Conservation (phyloP, 106 monocot species). For the Narthecium ossifragum region DNA sequence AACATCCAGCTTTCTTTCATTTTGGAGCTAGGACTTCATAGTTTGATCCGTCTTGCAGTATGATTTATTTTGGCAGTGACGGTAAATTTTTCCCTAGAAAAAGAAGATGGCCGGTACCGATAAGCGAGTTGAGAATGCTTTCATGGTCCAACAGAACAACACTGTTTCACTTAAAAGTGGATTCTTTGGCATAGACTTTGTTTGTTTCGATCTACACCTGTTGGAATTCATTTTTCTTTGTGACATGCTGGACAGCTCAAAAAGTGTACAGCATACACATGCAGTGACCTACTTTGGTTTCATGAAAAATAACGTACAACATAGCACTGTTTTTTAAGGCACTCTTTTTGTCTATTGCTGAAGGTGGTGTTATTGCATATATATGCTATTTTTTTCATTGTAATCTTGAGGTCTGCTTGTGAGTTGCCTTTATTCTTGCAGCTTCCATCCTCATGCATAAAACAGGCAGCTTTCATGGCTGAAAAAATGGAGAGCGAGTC, state of each 20-base stretch:
- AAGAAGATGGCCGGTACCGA: neutral
- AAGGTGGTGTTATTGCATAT: no score
- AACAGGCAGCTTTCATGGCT: conserved; percentile 58
- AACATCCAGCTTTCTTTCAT: no score
- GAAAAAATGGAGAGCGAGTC: conserved; percentile 48
- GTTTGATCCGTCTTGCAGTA: no score
- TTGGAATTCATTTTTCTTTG: neutral
- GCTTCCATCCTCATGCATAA: conserved; percentile 69
- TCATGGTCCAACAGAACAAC: neutral
- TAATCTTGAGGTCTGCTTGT: neutral
- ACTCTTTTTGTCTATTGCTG: neutral
- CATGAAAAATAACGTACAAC: neutral
- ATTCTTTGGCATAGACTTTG: neutral
- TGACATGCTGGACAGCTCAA: neutral
- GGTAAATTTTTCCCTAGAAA: no score
- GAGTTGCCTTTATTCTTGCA: conserved; percentile 21
- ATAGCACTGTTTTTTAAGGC: neutral
- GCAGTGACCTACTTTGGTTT: neutral
- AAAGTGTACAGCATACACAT: neutral
- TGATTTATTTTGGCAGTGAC: no score
- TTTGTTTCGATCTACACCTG: neutral
- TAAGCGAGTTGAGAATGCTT: no score
- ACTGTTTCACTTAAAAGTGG: neutral
- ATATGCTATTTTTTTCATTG: neutral
- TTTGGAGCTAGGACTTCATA: neutral